Evolutionary conservation across 73 alveolate genomes (phyloP).

Genomic region (Paramecium bursaria): DNA sequence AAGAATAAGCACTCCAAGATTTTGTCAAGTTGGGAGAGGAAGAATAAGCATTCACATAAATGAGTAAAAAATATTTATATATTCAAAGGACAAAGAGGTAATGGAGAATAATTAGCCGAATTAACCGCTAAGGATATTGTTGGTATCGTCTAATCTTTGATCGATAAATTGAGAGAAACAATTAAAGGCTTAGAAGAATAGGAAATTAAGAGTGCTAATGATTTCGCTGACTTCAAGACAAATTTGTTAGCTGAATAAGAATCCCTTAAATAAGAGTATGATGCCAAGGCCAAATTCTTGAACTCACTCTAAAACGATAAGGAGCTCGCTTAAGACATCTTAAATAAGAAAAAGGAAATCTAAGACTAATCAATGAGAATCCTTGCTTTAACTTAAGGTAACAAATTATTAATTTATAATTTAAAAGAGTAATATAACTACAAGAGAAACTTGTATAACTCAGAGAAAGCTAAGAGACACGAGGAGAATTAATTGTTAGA

Average conservation of each 20-base stretch:
- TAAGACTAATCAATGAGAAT: slow-evolving; percentile 53
- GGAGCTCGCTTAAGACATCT: slow-evolving; percentile 44
- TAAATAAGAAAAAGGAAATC: slow-evolving; percentile 35
- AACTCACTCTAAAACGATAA: slow-evolving; percentile 52
- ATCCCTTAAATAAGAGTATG: slow-evolving; percentile 60
- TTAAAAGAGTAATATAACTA: slow-evolving; percentile 40
- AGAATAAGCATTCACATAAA: not conserved
- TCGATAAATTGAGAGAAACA: slow-evolving; percentile 48
- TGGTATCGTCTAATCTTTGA: slow-evolving; percentile 40
- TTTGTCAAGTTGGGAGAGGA: slow-evolving; percentile 52
- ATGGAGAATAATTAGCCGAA: slow-evolving; percentile 45
- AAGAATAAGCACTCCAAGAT: slow-evolving; percentile 54
- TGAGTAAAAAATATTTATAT: too few species aligned
- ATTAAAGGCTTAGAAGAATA: slow-evolving; percentile 47
- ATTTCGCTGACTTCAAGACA: slow-evolving; percentile 58
- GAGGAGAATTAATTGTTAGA: slow-evolving; percentile 47
- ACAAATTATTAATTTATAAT: not conserved
- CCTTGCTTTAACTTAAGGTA: slow-evolving; percentile 43
- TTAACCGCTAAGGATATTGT: slow-evolving; percentile 35
- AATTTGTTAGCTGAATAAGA: slow-evolving; percentile 60
- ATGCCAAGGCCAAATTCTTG: slow-evolving; percentile 59
- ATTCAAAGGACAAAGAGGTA: slow-evolving; percentile 2
- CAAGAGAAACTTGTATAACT: slow-evolving; percentile 11
- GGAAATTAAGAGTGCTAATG: slow-evolving; percentile 51
- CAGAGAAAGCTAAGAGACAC: slow-evolving; percentile 40